Evolutionary conservation across 805 yeast genomes (phyloP).

Genomic region (Suhomyces sp.): DNA sequence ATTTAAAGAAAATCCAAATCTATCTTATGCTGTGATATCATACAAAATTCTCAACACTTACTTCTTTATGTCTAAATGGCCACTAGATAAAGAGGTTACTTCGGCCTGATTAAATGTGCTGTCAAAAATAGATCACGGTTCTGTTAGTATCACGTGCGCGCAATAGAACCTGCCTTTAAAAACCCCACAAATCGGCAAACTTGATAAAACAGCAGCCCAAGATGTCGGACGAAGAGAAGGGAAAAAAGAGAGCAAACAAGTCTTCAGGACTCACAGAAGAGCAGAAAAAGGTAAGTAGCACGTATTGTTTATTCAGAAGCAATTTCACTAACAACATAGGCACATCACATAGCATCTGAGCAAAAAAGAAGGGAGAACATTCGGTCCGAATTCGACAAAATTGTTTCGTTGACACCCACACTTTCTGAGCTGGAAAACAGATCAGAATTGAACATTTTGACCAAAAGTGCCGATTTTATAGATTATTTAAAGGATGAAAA

Average conservation of each 20-base stretch:
- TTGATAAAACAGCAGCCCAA: background rate
- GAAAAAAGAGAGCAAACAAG: constrained; percentile 19
- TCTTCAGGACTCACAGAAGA: constrained; percentile 33
- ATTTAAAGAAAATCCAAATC: no score
- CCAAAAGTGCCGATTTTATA: constrained; percentile 59
- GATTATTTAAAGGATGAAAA: constrained; percentile 51
- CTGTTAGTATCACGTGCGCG: background rate
- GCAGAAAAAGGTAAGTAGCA: constrained; percentile 30
- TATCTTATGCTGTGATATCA: no score
- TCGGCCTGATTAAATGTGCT: background rate
- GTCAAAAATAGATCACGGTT: background rate
- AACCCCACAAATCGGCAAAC: constrained; percentile 3
- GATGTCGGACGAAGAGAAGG: constrained; percentile 6
- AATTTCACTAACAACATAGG: constrained; percentile 32
- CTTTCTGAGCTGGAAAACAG: constrained; percentile 67
- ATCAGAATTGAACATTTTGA: constrained; percentile 73
- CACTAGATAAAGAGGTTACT: background rate
- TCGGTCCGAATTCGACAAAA: constrained; percentile 72
- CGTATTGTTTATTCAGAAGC: background rate
- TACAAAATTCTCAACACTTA: background rate
- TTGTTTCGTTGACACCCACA: constrained; percentile 74
- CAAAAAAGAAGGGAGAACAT: constrained; percentile 85
- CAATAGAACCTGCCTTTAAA: background rate
- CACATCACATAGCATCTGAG: constrained; percentile 80
- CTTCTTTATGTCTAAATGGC: background rate